These are phyloP conservation scores for Stephania cephalantha DNA, from an alignment of 164 flowering plant genomes.

Conservation along the genomic window DNA sequence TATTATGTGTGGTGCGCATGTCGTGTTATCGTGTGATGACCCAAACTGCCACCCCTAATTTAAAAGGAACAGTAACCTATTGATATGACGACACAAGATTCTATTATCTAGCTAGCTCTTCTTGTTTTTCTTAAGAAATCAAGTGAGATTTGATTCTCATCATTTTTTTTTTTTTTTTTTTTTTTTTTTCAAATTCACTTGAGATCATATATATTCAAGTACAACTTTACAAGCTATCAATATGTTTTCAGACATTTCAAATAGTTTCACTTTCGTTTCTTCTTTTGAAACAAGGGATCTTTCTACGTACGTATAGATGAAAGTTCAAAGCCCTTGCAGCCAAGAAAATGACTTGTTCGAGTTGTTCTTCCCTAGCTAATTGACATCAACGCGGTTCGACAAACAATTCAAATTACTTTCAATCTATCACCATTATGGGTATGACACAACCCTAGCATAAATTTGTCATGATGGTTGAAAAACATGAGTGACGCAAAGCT, in stretches of 20 bases:
- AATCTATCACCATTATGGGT: not conserved
- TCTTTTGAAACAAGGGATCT: slow-evolving; percentile 5
- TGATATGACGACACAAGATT: not conserved
- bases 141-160: slow-evolving; percentile 10
- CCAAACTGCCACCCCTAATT: too few relatives aligned
- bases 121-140: slow-evolving; percentile 1
- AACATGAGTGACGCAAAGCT: too few relatives aligned
- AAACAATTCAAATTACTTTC: not conserved
- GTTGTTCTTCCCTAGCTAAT: not conserved
- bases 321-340: not conserved
- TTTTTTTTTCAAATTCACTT: slow-evolving; percentile 2
- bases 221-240: not conserved
- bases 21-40: too few relatives aligned
- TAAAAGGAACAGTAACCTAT: too few relatives aligned
- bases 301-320: not conserved
- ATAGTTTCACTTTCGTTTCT: slow-evolving; percentile 4
- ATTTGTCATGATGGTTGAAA: too few relatives aligned
- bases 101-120: not conserved
- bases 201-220: not conserved
- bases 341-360: not conserved
- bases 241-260: not conserved
- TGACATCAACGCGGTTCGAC: not conserved
- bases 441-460: too few relatives aligned
- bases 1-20: too few relatives aligned
- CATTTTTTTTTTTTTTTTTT: too few relatives aligned